A percentile compares a stretch with the other conserved stretches of the same genome.
These are phyloP conservation scores for Ensete glaucum DNA, from an alignment of 176 grass and related monocot species.

Conservation along the genomic window DNA sequence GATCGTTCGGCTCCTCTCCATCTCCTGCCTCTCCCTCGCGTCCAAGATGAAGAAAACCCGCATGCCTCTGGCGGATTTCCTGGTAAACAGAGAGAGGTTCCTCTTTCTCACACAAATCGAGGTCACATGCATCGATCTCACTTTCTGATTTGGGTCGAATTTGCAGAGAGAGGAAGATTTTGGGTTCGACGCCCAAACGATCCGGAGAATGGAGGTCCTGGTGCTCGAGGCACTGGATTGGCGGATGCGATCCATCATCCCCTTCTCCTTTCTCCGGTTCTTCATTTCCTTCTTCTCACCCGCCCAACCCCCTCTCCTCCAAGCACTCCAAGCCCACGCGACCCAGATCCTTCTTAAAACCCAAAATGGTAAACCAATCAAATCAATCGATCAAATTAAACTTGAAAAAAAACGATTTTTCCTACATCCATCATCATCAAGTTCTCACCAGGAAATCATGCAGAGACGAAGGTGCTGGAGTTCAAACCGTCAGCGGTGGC, in stretches of 20 bases:
- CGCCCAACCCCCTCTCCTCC: background rate
- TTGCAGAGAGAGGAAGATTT: background rate
- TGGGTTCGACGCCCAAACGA: background rate
- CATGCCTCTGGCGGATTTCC: background rate
- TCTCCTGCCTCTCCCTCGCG: conserved; percentile 19
- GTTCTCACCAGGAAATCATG: background rate
- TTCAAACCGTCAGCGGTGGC: conserved; percentile 11
- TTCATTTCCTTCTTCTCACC: conserved; percentile 6
- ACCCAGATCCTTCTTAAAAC: background rate
- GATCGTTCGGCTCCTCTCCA: conserved; percentile 3
- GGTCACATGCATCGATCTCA: too few relatives aligned
- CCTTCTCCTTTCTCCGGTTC: conserved; percentile 16
- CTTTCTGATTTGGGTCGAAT: background rate
- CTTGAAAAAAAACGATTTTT: background rate
- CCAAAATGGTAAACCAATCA: background rate
- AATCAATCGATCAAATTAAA: background rate
- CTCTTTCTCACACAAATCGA: background rate
- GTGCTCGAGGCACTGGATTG: conserved; percentile 14
- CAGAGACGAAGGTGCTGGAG: conserved; percentile 2
- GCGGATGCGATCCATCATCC: conserved; percentile 19
- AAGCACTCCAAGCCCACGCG: background rate
- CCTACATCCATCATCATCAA: too few relatives aligned
- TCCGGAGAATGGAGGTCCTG: conserved; percentile 15
- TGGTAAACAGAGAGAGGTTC: background rate
- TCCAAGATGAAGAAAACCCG: conserved; percentile 9